Base-by-base conservation (phyloP, 2,329 filamentous ascomycete species). In the Sporothrix inflata region DNA sequence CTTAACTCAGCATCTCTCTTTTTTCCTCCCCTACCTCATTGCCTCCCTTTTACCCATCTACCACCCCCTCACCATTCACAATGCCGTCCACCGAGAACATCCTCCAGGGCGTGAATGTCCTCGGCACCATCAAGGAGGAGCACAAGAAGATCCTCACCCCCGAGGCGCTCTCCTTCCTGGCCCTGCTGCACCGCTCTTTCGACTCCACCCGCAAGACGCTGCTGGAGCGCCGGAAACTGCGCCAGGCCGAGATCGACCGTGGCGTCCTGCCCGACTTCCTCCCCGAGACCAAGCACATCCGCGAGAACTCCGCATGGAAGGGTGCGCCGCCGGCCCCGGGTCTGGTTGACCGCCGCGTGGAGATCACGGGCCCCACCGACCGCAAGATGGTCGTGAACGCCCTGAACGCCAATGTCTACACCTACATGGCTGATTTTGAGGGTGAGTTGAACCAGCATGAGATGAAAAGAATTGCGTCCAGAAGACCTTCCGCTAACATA, bases 381-480 rank as follows among this genome's bases (percentile, higher is more conserved):
- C 89, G 96, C 77, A 99, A 98, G 88, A 99, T 99, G 96, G 94
- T 98, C 65, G 93, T 98, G 75, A 99, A 99, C 82, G 96, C 96
- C 11, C 81, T 98, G 81, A 99, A 98, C 83, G 91, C 95, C 61
- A 89, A 98, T 79, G 96, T 98, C 30, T 98, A 93, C 92, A 98
- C 95, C 72, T 99, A 98, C 80, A 99, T 99, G 96, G 96, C 96
- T 65, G 96, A 99, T 83, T 97, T 99, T 77, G 96, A 99, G 84
- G 95, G 94, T 96, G 82, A 78, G 87, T 81, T 7, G 14, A 8
- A 5, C 38, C 2, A 9, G 21, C 30, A 24, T 19, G 4, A 12
- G 14, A 30, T 5, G 21, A 27, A 55, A 55, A 27, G 45, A 19
- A 4, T 19, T 19, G 4, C 24, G 12, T 16, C 11, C 11, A 34